Evolutionary conservation across 1,139 yeast species (phyloP).

Genomic region (Protomyces pachydermus): DNA sequence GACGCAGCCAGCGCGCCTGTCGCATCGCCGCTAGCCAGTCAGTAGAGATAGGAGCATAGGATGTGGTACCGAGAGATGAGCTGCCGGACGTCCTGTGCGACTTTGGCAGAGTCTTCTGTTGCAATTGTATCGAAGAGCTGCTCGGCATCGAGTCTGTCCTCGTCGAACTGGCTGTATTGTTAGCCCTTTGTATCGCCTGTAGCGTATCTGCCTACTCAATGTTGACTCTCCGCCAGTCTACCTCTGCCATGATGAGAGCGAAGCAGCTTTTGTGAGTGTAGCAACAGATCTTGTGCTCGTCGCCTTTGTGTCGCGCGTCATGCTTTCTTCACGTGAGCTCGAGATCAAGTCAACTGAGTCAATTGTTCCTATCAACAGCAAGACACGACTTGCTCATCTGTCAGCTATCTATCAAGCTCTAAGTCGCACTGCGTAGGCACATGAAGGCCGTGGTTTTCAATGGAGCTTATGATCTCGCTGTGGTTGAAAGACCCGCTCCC

Average conservation of each 20-base stretch:
- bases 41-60: neutral
- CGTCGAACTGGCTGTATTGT: constrained; percentile 13
- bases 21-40: constrained; percentile 12
- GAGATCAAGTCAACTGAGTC: too few relatives aligned
- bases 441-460: constrained; percentile 59
- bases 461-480: constrained; percentile 48
- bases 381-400: too few relatives aligned
- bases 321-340: neutral
- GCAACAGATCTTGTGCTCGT: neutral
- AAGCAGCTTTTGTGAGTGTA: neutral
- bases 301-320: neutral
- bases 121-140: neutral
- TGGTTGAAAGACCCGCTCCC: constrained; percentile 48
- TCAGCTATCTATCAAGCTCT: too few relatives aligned
- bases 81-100: constrained; percentile 20
- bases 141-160: constrained; percentile 19
- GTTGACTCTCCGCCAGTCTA: constrained; percentile 23
- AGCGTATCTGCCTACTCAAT: constrained; percentile 5
- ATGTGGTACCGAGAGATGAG: constrained; percentile 8
- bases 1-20: constrained; percentile 10
- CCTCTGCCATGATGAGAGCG: constrained; percentile 12
- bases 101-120: constrained; percentile 15
- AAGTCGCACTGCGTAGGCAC: neutral
- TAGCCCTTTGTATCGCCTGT: neutral
- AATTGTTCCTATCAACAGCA: too few relatives aligned